A percentile compares a stretch with the other conserved stretches of the same genome.
Evolutionary conservation across 371 early-diverging fungal species (phyloP).

Genomic region (Phascolomyces articulosus): DNA sequence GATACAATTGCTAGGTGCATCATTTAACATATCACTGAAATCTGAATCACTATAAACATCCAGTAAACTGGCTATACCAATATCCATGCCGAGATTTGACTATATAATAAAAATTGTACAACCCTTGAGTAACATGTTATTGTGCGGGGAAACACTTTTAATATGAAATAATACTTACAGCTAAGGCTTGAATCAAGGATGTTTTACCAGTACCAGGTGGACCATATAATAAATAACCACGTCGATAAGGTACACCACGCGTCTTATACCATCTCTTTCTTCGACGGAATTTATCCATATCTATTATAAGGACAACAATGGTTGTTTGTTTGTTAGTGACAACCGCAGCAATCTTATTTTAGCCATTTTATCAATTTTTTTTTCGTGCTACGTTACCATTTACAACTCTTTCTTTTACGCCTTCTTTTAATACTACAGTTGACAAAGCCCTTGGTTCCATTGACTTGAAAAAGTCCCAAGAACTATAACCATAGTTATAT

Average conservation of each 20-base stretch:
- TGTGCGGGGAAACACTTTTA: not conserved
- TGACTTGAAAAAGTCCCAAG: conserved; percentile 13
- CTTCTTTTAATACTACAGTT: conserved; percentile 31
- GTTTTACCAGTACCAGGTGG: conserved; percentile 73
- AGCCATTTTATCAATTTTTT: not conserved
- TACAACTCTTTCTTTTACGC: conserved; percentile 34
- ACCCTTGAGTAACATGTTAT: not conserved
- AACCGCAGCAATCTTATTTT: not conserved
- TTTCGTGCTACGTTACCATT: conserved; percentile 17
- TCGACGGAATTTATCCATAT: conserved; percentile 36
- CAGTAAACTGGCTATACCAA: conserved; percentile 85
- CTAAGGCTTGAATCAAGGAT: conserved; percentile 68
- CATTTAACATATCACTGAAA: conserved; percentile 78
- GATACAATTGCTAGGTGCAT: conserved; percentile 86
- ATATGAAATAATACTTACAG: conserved; percentile 38
- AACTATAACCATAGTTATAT: conserved; percentile 7
- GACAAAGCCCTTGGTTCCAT: conserved; percentile 33
- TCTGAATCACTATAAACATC: conserved; percentile 86
- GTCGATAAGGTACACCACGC: conserved; percentile 90
- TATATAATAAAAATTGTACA: not conserved
- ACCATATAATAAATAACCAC: conserved; percentile 75
- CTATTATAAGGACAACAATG: conserved; percentile 2
- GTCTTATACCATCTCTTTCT: conserved; percentile 77
- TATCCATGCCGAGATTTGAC: conserved; percentile 84
- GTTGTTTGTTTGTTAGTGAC: not conserved